Percentiles rank a stretch among this genome's conserved stretches.
phyloP scores from a whole-genome alignment of 495 filamentous ascomycete genomes.

The Aspergillus bertholletiae region DNA sequence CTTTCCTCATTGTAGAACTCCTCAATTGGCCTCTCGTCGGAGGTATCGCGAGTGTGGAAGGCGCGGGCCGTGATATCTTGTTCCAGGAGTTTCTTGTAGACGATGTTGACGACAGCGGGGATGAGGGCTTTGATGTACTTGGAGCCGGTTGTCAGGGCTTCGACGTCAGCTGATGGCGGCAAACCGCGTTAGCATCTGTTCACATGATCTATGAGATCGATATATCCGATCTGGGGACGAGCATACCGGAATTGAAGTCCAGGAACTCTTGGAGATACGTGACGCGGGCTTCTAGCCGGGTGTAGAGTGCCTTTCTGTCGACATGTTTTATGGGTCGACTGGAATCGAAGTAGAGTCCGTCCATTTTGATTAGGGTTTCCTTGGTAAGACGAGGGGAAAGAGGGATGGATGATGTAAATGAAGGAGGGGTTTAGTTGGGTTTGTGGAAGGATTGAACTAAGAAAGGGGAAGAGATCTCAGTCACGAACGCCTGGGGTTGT shows the following conservation, averaged over 20 bases:
- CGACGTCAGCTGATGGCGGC: slow-evolving; percentile 61
- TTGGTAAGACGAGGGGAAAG: not conserved
- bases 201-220: not conserved
- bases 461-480: not conserved
- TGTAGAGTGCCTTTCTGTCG: slow-evolving; percentile 66
- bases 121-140: slow-evolving; percentile 75
- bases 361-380: slow-evolving; percentile 8
- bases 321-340: slow-evolving; percentile 49
- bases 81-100: slow-evolving; percentile 71
- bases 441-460: not conserved
- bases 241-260: slow-evolving; percentile 65
- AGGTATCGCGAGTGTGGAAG: slow-evolving; percentile 64
- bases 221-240: not conserved
- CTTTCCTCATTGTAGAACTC: slow-evolving; percentile 57
- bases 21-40: slow-evolving; percentile 59
- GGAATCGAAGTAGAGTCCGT: slow-evolving; percentile 15
- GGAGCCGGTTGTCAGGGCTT: slow-evolving; percentile 58
- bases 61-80: slow-evolving; percentile 72
- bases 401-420: not conserved
- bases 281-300: slow-evolving; percentile 61
- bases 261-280: slow-evolving; percentile 69
- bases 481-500: slow-evolving; percentile 14
- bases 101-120: slow-evolving; percentile 63
- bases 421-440: not conserved
- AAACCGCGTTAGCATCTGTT: not conserved